Conservation (phyloP, 192 early-diverging fungal species). For the Coemansia sp. region DNA sequence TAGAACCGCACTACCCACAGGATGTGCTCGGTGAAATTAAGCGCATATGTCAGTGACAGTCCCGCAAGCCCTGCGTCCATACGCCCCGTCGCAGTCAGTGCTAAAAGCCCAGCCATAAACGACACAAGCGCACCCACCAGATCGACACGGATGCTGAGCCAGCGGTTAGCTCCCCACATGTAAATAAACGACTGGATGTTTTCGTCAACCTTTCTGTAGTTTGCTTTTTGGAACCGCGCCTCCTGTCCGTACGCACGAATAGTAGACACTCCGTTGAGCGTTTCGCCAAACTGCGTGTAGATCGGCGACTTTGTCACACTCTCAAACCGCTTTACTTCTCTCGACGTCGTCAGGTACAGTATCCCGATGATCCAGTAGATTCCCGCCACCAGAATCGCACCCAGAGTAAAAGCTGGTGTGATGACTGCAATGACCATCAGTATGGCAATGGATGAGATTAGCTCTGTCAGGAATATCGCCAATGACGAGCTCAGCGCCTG, state of each 20-base stretch:
- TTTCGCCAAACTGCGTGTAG: slow-evolving; percentile 77
- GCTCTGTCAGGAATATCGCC: slow-evolving; percentile 60
- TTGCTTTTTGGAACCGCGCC: slow-evolving; percentile 54
- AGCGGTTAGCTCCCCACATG: slow-evolving; percentile 84
- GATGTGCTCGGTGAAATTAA: slow-evolving; percentile 76
- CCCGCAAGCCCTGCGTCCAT: slow-evolving; percentile 86
- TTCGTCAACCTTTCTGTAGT: slow-evolving; percentile 61
- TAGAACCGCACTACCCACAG: slow-evolving; percentile 79
- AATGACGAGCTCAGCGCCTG: slow-evolving; percentile 61
- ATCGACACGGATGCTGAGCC: slow-evolving; percentile 83
- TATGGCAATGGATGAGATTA: slow-evolving; percentile 58
- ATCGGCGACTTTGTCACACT: slow-evolving; percentile 71
- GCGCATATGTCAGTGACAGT: slow-evolving; percentile 74
- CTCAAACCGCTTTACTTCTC: slow-evolving; percentile 89
- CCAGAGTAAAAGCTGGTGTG: slow-evolving; percentile 73
- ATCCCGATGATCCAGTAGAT: slow-evolving; percentile 66
- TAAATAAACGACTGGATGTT: slow-evolving; percentile 82
- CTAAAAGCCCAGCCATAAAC: slow-evolving; percentile 65
- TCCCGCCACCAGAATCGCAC: slow-evolving; percentile 69
- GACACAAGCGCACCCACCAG: slow-evolving; percentile 49
- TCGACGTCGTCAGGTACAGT: slow-evolving; percentile 69
- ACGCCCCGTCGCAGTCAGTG: slow-evolving; percentile 52
- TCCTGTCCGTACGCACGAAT: slow-evolving; percentile 82
- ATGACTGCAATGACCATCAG: slow-evolving; percentile 62
- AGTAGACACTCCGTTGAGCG: slow-evolving; percentile 67